Percentiles rank a stretch among this genome's conserved stretches.
These are phyloP conservation scores for Mycena leptocephala DNA, from an alignment of 768 basidiomycete genomes.

Conservation along the genomic window DNA sequence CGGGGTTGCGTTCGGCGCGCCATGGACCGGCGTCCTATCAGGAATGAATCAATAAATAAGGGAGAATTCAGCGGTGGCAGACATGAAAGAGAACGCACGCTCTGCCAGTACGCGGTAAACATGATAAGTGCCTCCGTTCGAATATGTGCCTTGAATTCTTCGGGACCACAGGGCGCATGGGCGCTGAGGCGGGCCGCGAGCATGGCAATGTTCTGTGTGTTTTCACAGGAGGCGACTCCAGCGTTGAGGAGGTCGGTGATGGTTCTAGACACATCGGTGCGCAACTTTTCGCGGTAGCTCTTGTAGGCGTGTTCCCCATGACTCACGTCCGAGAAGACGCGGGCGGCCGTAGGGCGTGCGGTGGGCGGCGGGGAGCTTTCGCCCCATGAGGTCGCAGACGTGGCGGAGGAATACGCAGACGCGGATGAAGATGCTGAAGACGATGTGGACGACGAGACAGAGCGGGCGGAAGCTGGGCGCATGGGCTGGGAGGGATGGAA, in stretches of 20 bases:
- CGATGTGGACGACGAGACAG: not conserved
- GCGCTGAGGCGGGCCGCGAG: not conserved
- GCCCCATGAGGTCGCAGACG: not conserved
- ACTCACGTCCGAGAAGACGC: not conserved
- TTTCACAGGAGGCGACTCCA: not conserved
- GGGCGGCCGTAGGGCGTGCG: not conserved
- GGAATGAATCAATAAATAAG: not conserved
- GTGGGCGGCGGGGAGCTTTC: not conserved
- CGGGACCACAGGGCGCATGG: not conserved
- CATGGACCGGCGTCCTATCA: not conserved
- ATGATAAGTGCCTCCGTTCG: not conserved
- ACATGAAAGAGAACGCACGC: not conserved
- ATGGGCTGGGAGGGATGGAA: not conserved
- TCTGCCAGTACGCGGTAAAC: not conserved
- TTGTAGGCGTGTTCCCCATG: constrained; percentile 10
- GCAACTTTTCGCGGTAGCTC: not conserved
- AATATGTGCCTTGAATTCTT: not conserved
- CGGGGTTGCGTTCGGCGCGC: not conserved
- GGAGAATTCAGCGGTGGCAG: not conserved
- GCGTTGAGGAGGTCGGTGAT: not conserved
- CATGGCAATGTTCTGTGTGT: not conserved
- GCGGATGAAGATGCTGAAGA: not conserved
- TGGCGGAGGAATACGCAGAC: not conserved
- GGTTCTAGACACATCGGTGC: not conserved
- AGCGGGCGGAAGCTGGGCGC: not conserved